These are phyloP conservation scores for Chlamydomonas incerta DNA, from an alignment of 139 green algal species.

Conservation along the genomic window DNA sequence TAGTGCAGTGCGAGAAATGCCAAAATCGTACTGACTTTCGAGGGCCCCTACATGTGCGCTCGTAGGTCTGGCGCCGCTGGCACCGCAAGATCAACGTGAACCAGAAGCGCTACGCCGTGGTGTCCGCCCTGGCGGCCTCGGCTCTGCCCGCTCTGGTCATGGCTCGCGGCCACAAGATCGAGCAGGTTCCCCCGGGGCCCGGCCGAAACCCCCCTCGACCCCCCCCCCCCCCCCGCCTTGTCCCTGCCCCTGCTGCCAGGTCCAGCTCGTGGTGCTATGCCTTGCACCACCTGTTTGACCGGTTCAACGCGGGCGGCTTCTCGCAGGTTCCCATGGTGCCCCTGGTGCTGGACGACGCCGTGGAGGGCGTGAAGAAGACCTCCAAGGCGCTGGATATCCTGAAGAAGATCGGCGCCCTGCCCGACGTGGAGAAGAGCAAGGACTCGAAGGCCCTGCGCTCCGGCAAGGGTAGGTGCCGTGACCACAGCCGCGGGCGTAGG, in stretches of 20 bases:
- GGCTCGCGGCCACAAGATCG: constrained; percentile 95
- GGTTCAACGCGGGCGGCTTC: neutral
- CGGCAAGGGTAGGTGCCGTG: constrained; percentile 85
- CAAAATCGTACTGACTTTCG: too few species aligned
- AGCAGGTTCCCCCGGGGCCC: too few species aligned
- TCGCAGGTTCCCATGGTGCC: constrained; percentile 93
- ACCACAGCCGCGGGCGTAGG: too few species aligned
- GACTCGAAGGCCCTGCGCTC: constrained; percentile 84
- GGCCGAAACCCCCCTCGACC: too few species aligned
- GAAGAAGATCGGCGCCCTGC: constrained; percentile 86
- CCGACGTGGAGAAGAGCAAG: constrained; percentile 93
- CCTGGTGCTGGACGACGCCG: constrained; percentile 92
- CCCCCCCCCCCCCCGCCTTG: too few species aligned
- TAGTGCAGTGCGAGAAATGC: too few species aligned
- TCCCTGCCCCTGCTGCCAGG: too few species aligned
- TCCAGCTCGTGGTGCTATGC: too few species aligned
- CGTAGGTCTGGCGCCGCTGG: constrained; percentile 91
- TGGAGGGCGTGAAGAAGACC: constrained; percentile 93
- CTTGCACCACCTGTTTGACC: too few species aligned
- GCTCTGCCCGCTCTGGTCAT: constrained; percentile 96
- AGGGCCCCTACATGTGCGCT: neutral
- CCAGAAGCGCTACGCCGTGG: constrained; percentile 97
- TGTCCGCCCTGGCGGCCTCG: constrained; percentile 94
- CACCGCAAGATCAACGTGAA: constrained; percentile 99
- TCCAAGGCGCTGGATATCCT: constrained; percentile 90